Conservation (phyloP, 129 eudicot species). For the Helianthus tuberosus region DNA sequence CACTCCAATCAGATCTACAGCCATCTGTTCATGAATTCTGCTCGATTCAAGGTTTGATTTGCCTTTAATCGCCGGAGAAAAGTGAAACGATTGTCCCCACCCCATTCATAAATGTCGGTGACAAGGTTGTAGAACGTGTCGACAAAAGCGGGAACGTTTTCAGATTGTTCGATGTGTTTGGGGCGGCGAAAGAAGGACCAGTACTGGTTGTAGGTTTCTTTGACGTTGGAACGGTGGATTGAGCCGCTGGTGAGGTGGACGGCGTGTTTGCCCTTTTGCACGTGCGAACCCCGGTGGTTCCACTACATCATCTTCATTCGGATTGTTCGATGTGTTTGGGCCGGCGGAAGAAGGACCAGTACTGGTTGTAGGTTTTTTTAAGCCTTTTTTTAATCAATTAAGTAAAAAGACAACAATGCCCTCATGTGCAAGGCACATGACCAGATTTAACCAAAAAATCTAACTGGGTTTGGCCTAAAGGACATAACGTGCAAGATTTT, state of each 20-base stretch:
- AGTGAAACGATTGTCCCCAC: constrained; percentile 98
- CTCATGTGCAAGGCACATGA: too few species aligned
- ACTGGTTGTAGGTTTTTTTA: constrained; percentile 18
- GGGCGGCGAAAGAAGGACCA: constrained; percentile 95
- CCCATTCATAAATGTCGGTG: constrained; percentile 98
- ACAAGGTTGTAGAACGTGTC: constrained; percentile 91
- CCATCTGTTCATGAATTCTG: constrained; percentile 76
- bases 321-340: constrained; percentile 81
- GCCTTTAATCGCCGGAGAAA: constrained; percentile 76
- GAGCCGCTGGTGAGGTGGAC: too few species aligned
- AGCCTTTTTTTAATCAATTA: too few species aligned
- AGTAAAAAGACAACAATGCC: too few species aligned
- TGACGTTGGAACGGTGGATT: too few species aligned
- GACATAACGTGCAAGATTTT: too few species aligned
- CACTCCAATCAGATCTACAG: constrained; percentile 72
- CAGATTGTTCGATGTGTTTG: constrained; percentile 71
- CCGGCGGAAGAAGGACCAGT: constrained; percentile 91
- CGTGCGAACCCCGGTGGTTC: too few species aligned
- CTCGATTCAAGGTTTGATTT: constrained; percentile 77
- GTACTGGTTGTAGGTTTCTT: constrained; percentile 31
- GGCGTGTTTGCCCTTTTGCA: too few species aligned
- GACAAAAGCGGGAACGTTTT: constrained; percentile 87
- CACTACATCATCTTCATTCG: too few species aligned
- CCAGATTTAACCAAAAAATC: too few species aligned
- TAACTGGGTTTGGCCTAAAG: too few species aligned